Percentiles rank a stretch among this genome's conserved stretches.
Conservation (phyloP, 2,329 filamentous ascomycete genomes). For the Colletotrichum siamense region DNA sequence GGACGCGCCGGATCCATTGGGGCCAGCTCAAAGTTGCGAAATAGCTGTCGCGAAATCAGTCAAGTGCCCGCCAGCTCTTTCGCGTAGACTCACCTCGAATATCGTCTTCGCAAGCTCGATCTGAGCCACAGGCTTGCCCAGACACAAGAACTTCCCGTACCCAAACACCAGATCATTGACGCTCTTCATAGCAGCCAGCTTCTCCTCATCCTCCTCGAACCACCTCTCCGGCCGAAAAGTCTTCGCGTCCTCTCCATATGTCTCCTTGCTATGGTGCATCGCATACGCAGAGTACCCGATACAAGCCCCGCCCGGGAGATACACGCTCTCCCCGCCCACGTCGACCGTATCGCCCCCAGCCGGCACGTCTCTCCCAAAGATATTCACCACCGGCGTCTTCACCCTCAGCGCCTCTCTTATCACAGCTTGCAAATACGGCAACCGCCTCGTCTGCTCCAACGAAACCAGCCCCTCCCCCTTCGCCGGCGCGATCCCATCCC, state of each 20-base stretch:
- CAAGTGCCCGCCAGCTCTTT: rapidly evolving
- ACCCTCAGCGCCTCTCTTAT: slow-evolving; percentile 42
- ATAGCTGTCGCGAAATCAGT: slow-evolving; percentile 21
- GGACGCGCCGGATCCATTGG: slow-evolving; percentile 29
- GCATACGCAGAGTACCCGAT: slow-evolving; percentile 67
- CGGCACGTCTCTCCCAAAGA: slow-evolving; percentile 28
- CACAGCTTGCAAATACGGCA: slow-evolving; percentile 41
- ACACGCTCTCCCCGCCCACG: slow-evolving; percentile 24
- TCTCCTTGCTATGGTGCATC: slow-evolving; percentile 59
- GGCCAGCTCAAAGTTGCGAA: slow-evolving; percentile 34
- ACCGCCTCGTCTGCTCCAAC: slow-evolving; percentile 30
- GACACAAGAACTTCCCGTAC: slow-evolving; percentile 15
- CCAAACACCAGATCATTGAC: slow-evolving; percentile 18
- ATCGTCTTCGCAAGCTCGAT: slow-evolving; percentile 24
- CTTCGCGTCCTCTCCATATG: slow-evolving; percentile 64
- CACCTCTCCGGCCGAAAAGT: slow-evolving; percentile 65
- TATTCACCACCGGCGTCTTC: slow-evolving; percentile 27
- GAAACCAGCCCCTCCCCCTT: slow-evolving; percentile 19
- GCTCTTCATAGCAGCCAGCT: slow-evolving; percentile 5
- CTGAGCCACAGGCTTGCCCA: slow-evolving; percentile 19
- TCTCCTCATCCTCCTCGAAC: slow-evolving; percentile 43
- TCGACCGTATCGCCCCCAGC: slow-evolving; percentile 21
- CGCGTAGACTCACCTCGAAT: slow-evolving; percentile 37
- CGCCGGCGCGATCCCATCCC: slow-evolving; percentile 26
- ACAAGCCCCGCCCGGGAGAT: slow-evolving; percentile 59